Evolutionary conservation across 371 early-diverging fungal species (phyloP), one percentile per base, ranked within the genome.

Genomic region (Funneliformis caledonium): DNA sequence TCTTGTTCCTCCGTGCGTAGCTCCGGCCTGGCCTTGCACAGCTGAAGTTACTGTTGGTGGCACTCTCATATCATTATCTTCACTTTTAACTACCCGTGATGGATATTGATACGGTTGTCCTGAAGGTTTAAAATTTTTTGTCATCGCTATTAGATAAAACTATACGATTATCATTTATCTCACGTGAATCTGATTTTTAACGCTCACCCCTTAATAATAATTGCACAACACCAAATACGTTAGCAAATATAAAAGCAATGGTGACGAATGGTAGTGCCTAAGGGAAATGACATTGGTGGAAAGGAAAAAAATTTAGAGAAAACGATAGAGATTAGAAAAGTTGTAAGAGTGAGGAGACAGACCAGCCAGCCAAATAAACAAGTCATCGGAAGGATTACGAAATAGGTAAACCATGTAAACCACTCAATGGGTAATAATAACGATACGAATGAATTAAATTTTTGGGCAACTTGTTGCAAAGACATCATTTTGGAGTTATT

Each of bases 21-120:
- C 22, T 4, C 70, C 70, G 19, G 48, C 70, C 47, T 68, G 68
- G n/a, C 70, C 70, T 70, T 70, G 70, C 8, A 45, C 22, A 19
- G 72, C 33, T 14, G 33, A 37, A 19, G 48, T 12, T 56, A 31
- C 72, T 2, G 61, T 45, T 60, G 76, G 59, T 62, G 59, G 61
- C 1, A 43, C 84, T 37, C 89, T 88, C 83, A 91, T 90, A 82
- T 92, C 89, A 81, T 89, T 89, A 81, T 93, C 93, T 69, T 93
- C 92, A 43, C 88, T 87, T n/a, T 91, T 91, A 45, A 92, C 88
- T 65, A 88, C 85, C 16, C 93, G 81, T 47, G 88, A 76, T n/a
- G 92, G 92, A 84, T 92, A 92, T 65, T 93, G 89, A 9, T 89
- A 83, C 12, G 83, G 84, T 80, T 92, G 91, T 47, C 90, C 91